Evolutionary conservation across 176 grass and related monocot species (phyloP).

Genomic region (Ampelocalamus luodianensis): DNA sequence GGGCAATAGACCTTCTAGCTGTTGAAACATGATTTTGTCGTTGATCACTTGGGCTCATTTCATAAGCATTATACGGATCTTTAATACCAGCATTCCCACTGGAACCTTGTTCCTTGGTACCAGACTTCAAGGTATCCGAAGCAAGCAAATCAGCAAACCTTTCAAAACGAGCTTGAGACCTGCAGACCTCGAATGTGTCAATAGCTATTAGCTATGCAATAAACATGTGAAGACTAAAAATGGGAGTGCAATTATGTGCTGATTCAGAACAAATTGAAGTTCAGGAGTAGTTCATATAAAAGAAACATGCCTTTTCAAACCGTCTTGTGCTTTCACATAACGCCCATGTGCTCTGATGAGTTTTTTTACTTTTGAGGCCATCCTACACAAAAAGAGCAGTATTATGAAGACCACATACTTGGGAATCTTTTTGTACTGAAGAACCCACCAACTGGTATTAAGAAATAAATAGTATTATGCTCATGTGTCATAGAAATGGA

Average conservation of each 20-base stretch:
- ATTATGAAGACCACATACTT: constrained; percentile 18
- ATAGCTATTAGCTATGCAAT: neutral
- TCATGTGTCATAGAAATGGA: constrained; percentile 27
- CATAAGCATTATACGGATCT: constrained; percentile 55
- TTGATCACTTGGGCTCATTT: constrained; percentile 64
- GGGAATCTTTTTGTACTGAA: constrained; percentile 10
- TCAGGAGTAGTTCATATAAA: constrained; percentile 30
- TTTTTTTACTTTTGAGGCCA: constrained; percentile 76
- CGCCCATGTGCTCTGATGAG: constrained; percentile 73
- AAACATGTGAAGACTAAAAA: constrained; percentile 30
- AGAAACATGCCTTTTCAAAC: constrained; percentile 74
- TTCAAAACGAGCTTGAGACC: constrained; percentile 76
- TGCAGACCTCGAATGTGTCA: constrained; percentile 41
- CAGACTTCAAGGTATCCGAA: constrained; percentile 60
- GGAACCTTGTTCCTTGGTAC: constrained; percentile 64
- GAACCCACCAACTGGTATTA: neutral
- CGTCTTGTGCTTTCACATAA: constrained; percentile 72
- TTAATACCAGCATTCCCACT: constrained; percentile 59
- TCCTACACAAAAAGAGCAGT: constrained; percentile 49
- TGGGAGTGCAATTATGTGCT: neutral
- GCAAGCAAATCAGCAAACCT: constrained; percentile 68
- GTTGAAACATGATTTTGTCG: constrained; percentile 51
- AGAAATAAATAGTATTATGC: neutral
- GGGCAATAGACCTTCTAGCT: constrained; percentile 41
- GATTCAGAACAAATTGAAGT: constrained; percentile 14